Conservation (phyloP, 257 asterid species). For the Solanum phureja region DNA sequence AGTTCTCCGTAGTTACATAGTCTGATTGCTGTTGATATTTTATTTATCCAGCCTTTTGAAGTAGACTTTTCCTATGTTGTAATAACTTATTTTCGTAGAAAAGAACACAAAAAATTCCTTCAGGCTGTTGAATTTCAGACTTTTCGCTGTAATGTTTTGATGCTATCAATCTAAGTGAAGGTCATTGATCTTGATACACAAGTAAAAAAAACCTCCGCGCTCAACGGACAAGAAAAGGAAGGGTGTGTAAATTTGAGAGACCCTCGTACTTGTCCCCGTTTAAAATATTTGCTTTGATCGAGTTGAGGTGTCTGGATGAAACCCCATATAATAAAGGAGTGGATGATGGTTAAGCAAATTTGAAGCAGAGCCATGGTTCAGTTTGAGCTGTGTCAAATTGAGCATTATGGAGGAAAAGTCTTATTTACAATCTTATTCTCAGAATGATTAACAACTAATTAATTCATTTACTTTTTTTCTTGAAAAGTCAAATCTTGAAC, state of each 20-base stretch:
- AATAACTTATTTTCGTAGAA: not conserved
- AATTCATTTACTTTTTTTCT: too few relatives aligned
- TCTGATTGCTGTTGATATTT: not conserved
- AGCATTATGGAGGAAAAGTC: too few relatives aligned
- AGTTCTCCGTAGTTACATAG: not conserved
- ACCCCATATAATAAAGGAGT: too few relatives aligned
- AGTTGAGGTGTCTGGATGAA: not conserved
- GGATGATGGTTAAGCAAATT: too few relatives aligned
- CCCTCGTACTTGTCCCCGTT: not conserved
- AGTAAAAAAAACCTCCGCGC: not conserved
- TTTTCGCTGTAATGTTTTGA: not conserved
- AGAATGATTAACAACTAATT: too few relatives aligned
- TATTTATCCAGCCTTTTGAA: not conserved
- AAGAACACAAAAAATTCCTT: not conserved
- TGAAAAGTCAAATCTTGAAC: too few relatives aligned
- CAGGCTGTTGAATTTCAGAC: not conserved
- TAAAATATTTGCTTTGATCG: not conserved
- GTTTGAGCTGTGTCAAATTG: too few relatives aligned
- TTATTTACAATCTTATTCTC: too few relatives aligned
- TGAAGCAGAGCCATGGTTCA: too few relatives aligned
- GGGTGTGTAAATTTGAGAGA: not conserved
- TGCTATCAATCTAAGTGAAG: not conserved
- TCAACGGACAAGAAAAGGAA: not conserved
- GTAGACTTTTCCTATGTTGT: not conserved
- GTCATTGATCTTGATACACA: not conserved